Conservation (phyloP, 2,329 filamentous ascomycete species). For the Rutstroemia sp. region DNA sequence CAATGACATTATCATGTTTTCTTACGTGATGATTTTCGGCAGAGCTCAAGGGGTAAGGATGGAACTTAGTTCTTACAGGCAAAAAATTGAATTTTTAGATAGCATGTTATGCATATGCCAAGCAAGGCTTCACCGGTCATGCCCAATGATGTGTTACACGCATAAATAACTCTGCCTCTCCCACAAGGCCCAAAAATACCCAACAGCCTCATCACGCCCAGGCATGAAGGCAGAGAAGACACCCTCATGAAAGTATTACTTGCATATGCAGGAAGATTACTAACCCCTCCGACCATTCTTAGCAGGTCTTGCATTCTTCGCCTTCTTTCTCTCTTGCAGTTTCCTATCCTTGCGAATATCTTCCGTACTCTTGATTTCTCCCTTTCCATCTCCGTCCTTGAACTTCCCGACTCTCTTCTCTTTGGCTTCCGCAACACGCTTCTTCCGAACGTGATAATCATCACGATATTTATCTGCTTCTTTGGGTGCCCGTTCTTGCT, state of each 20-base stretch:
- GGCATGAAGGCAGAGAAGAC: neutral
- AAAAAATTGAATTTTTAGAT: too few relatives aligned
- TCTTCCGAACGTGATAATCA: slow-evolving; percentile 86
- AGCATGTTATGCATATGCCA: too few relatives aligned
- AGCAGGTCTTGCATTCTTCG: slow-evolving; percentile 81
- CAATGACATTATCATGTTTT: too few relatives aligned
- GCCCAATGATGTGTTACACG: too few relatives aligned
- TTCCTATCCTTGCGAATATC: slow-evolving; percentile 81
- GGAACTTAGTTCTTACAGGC: too few relatives aligned
- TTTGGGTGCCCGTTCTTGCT: slow-evolving; percentile 81
- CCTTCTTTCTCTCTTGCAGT: slow-evolving; percentile 65
- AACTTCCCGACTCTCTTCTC: slow-evolving; percentile 75
- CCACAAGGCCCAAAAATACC: neutral
- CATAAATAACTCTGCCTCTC: neutral
- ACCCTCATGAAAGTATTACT: slow-evolving; percentile 11
- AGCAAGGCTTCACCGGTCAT: neutral
- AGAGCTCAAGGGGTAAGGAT: too few relatives aligned
- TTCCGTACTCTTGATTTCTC: slow-evolving; percentile 72
- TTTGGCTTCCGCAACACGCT: slow-evolving; percentile 78
- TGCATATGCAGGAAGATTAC: slow-evolving; percentile 4
- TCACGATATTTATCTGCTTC: slow-evolving; percentile 86
- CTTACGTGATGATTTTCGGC: too few relatives aligned
- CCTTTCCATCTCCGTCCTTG: slow-evolving; percentile 63
- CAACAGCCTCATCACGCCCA: neutral
- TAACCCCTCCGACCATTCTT: slow-evolving; percentile 41